Evolutionary conservation across 2,329 filamentous ascomycete genomes (phyloP).

Genomic region (Trichoderma endophyticum): DNA sequence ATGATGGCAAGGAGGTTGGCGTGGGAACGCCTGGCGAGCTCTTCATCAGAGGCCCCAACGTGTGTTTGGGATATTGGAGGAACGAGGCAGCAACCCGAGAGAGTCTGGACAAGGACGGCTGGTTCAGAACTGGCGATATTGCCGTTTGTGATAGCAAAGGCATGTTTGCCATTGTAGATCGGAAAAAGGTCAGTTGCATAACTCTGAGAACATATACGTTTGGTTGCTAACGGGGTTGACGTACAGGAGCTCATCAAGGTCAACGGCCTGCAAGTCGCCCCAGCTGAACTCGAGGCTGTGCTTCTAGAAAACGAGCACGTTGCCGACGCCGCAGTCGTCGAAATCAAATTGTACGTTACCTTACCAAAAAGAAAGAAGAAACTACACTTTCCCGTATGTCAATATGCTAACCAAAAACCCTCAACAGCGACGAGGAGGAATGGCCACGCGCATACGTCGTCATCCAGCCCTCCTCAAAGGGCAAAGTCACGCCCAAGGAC

Average conservation of each 20-base stretch:
- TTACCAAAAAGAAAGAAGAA: neutral
- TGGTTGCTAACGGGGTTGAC: neutral
- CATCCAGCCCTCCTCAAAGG: conserved; percentile 44
- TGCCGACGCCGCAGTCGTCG: conserved; percentile 54
- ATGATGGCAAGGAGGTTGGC: conserved; percentile 48
- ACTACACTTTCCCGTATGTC: neutral
- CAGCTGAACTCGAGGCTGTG: conserved; percentile 54
- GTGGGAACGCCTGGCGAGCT: conserved; percentile 52
- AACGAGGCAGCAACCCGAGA: conserved; percentile 54
- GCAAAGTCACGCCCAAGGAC: conserved; percentile 46
- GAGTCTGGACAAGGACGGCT: conserved; percentile 48
- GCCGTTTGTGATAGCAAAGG: conserved; percentile 46
- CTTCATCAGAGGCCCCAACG: conserved; percentile 52
- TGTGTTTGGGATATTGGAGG: conserved; percentile 58
- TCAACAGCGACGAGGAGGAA: conserved; percentile 43
- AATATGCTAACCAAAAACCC: neutral
- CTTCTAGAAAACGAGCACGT: conserved; percentile 50
- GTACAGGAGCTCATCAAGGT: conserved; percentile 57
- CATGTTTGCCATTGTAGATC: conserved; percentile 44
- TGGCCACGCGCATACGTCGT: conserved; percentile 52
- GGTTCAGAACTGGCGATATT: conserved; percentile 59
- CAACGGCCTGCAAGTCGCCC: conserved; percentile 58
- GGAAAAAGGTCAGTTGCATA: conserved; percentile 43
- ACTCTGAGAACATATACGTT: neutral
- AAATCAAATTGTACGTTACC: conserved; percentile 43